Evolutionary conservation across 441 rosid genomes (phyloP).

Genomic region (Corymbia calophylla): DNA sequence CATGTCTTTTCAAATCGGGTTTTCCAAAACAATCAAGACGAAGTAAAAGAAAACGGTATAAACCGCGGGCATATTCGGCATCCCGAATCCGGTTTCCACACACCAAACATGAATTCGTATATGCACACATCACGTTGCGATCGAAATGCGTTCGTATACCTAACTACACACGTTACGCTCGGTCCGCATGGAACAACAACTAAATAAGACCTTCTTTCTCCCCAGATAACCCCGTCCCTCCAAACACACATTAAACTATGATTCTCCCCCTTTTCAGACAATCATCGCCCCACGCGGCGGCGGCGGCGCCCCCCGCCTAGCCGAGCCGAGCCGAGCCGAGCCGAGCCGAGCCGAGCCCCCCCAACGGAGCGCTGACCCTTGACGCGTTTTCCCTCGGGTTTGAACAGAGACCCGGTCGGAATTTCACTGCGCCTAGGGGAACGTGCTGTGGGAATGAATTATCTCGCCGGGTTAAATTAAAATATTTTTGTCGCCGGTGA

Average conservation of each 20-base stretch:
- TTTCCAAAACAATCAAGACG: neutral
- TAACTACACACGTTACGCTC: neutral
- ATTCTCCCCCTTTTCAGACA: neutral
- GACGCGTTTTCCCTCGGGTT: neutral
- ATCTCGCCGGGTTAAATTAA: neutral
- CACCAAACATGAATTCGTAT: neutral
- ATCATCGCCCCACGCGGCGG: neutral
- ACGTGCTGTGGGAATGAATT: neutral
- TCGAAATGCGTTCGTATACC: neutral
- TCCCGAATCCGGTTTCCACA: neutral
- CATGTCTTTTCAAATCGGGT: neutral
- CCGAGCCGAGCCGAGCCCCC: fast-evolving
- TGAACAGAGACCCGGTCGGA: neutral
- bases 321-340: neutral
- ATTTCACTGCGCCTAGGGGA: neutral
- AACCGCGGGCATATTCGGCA: neutral
- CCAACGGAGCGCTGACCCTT: neutral
- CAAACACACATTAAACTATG: neutral
- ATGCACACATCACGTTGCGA: neutral
- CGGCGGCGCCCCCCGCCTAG: neutral
- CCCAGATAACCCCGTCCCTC: neutral
- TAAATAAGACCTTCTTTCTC: neutral
- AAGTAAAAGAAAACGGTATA: neutral
- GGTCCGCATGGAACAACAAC: neutral
- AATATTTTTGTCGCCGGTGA: neutral